Evolutionary conservation across 345 rosid species (phyloP).

Genomic region (Turritis glabra): DNA sequence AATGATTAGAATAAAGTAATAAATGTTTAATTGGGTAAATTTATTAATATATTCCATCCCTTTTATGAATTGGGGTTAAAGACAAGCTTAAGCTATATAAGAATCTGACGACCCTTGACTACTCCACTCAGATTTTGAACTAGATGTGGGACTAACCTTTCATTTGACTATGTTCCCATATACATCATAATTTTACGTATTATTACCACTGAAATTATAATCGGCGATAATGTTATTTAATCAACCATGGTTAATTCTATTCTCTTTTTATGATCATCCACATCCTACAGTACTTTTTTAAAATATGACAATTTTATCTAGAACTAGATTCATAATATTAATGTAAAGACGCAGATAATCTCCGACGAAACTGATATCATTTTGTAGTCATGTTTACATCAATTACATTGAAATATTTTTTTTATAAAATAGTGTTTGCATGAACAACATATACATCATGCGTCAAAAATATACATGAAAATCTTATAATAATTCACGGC

Average conservation of each 20-base stretch:
- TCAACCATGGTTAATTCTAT: not conserved
- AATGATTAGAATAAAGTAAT: constrained; percentile 30
- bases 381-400: not conserved
- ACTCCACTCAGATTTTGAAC: constrained; percentile 36
- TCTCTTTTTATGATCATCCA: not conserved
- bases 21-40: not conserved
- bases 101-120: constrained; percentile 35
- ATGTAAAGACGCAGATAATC: not conserved
- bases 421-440: not conserved
- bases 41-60: constrained; percentile 16
- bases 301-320: not conserved
- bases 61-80: constrained; percentile 26
- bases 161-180: constrained; percentile 10
- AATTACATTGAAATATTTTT: not conserved
- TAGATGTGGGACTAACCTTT: constrained; percentile 32
- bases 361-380: not conserved
- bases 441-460: not conserved
- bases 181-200: constrained; percentile 1
- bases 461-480: not conserved
- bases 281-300: not conserved
- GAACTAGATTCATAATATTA: not conserved
- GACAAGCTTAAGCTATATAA: constrained; percentile 30
- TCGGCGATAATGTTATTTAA: not conserved
- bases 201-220: constrained; percentile 3
- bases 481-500: not conserved